Evolutionary conservation across 352 stramenopile genomes (phyloP).

Genomic region (Phytopythium ostracodes): DNA sequence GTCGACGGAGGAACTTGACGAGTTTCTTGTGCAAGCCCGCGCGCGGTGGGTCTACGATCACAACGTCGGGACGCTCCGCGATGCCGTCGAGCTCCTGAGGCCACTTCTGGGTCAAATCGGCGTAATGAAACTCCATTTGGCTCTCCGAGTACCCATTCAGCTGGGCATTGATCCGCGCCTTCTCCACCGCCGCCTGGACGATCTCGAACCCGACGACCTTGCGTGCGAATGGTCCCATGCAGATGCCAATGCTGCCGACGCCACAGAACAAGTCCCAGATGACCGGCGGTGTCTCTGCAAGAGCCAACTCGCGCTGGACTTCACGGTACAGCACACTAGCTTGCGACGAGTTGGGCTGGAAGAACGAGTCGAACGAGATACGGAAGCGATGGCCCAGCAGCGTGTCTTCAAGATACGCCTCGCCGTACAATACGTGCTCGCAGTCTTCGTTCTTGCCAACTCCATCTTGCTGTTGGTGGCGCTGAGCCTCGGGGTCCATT

Average conservation of each 20-base stretch:
- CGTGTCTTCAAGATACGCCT: slow-evolving; percentile 44
- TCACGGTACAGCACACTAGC: slow-evolving; percentile 52
- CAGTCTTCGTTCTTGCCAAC: slow-evolving; percentile 2
- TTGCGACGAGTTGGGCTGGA: slow-evolving; percentile 70
- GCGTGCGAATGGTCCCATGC: slow-evolving; percentile 36
- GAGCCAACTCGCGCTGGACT: slow-evolving; percentile 34
- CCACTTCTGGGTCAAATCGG: slow-evolving; percentile 58
- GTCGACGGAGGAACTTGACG: slow-evolving; percentile 40
- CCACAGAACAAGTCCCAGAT: slow-evolving; percentile 82
- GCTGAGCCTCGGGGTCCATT: slow-evolving; percentile 52
- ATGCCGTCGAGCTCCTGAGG: slow-evolving; percentile 24
- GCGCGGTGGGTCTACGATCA: slow-evolving; percentile 74
- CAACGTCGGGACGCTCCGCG: slow-evolving; percentile 34
- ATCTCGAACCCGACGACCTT: slow-evolving; percentile 72
- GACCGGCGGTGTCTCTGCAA: slow-evolving; percentile 32
- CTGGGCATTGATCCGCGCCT: slow-evolving; percentile 43
- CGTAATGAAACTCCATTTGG: slow-evolving; percentile 60
- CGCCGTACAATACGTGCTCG: slow-evolving; percentile 43
- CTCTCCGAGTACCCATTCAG: slow-evolving; percentile 52
- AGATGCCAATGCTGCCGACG: slow-evolving; percentile 79
- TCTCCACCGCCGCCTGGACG: slow-evolving; percentile 49
- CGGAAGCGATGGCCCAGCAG: slow-evolving; percentile 59
- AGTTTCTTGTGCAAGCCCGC: slow-evolving; percentile 69
- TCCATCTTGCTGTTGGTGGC: slow-evolving; percentile 18
- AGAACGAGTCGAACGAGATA: slow-evolving; percentile 74